Base-by-base conservation (phyloP, 2,329 filamentous ascomycete species). In the Alternaria consortialis region DNA sequence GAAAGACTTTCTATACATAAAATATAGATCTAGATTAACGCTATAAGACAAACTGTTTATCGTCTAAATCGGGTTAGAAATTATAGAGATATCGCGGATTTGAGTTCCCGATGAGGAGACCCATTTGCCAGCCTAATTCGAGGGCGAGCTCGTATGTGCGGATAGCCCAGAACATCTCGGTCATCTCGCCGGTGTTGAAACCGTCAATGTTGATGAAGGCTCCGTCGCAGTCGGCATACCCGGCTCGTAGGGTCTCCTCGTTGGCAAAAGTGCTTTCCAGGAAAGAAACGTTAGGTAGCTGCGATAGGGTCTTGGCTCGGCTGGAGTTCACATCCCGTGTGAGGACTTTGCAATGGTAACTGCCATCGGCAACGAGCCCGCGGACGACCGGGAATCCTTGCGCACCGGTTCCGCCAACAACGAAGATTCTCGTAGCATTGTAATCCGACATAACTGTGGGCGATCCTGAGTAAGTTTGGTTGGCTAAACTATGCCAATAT, bases 111-210 rank as follows among this genome's bases (percentile, higher is more conserved):
- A n/a, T n/a, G n/a, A n/a, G n/a, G n/a, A n/a, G n/a, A n/a, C n/a
- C n/a, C n/a, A n/a, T n/a, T n/a, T n/a, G n/a, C n/a, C n/a, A n/a
- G n/a, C n/a, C n/a, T n/a, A n/a, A 20, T 47, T 77, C 73, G 5
- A 76, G 15, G n/a, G 79, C 78, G 2, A 80, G 60, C 63, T 80
- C 77, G 54, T 79, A 80, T 6, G 61, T 52, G n/a, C 78, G 70
- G 12, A 79, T 77, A 3, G 71, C 74, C 74, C 74, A 86, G 67
- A 78, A 86, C 2, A 80, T 80, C 70, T 86, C 84, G 0, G 78
- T 78, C 66, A 85, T 86, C 71, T 86, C 17, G 27, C 46, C 54
- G 2, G 9, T 17, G 23, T 40, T 56, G 1, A 51, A 56, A 11
- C 44, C 29, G n/a, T 44, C 46, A 1, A 29, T 56, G 54, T 51